Conservation (phyloP, 2,329 filamentous ascomycete species). For the Tolypocladium pustulatum region DNA sequence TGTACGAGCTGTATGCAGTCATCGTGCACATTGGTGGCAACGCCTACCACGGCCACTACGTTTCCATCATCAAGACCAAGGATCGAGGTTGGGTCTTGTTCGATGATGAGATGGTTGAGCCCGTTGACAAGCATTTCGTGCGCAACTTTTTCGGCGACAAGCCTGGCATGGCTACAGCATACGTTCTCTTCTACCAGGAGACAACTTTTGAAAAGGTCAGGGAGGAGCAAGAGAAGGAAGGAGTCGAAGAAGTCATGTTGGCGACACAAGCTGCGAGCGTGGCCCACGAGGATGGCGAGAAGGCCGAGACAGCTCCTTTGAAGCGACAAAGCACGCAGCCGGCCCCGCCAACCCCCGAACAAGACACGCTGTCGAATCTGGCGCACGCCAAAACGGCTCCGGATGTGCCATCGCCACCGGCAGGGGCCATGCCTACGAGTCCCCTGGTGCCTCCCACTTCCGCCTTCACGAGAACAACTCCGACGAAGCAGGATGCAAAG, state of each 20-base stretch:
- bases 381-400: constrained; percentile 60
- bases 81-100: constrained; percentile 94
- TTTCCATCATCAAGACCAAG: constrained; percentile 94
- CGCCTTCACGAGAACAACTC: constrained; percentile 9
- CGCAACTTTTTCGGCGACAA: constrained; percentile 95
- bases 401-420: constrained; percentile 10
- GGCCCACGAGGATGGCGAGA: constrained; percentile 35
- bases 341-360: constrained; percentile 31
- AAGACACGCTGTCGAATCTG: constrained; percentile 45
- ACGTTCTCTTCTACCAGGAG: constrained; percentile 96
- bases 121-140: constrained; percentile 92
- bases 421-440: constrained; percentile 1
- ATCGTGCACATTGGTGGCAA: constrained; percentile 96
- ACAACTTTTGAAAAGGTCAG: constrained; percentile 58
- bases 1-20: constrained; percentile 95
- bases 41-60: constrained; percentile 95
- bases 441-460: not conserved
- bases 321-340: constrained; percentile 42
- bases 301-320: constrained; percentile 33
- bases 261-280: constrained; percentile 46
- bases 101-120: constrained; percentile 97
- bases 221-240: constrained; percentile 77
- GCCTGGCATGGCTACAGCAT: constrained; percentile 83
- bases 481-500: constrained; percentile 20
- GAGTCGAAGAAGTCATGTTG: constrained; percentile 49